Evolutionary conservation across 2,329 filamentous ascomycete genomes (phyloP).

Genomic region (Sarocladium kiliense): DNA sequence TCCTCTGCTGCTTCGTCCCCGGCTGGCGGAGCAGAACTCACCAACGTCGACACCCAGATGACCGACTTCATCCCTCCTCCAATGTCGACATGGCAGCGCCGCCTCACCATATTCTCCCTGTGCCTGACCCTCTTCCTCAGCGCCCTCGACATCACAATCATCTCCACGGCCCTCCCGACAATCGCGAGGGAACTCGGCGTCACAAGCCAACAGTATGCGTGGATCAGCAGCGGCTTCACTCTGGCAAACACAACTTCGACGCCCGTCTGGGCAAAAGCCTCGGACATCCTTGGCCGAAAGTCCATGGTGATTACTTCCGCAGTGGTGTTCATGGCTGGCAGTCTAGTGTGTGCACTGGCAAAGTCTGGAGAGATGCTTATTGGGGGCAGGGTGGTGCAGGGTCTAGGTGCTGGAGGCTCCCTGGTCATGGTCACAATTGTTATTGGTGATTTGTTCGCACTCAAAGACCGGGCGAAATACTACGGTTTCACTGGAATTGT

Average conservation of each 20-base stretch:
- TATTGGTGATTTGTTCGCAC: conserved; percentile 31
- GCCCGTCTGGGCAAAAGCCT: conserved; percentile 22
- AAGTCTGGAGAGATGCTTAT: conserved; percentile 30
- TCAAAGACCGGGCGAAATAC: conserved; percentile 30
- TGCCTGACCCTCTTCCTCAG: conserved; percentile 21
- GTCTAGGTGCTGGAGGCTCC: conserved; percentile 30
- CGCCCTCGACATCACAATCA: conserved; percentile 22
- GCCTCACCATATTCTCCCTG: neutral
- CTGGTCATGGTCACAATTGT: conserved; percentile 30
- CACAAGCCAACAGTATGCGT: conserved; percentile 20
- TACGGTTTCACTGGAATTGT: conserved; percentile 54
- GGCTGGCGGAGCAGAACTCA: neutral
- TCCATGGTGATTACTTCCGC: conserved; percentile 28
- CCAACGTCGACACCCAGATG: neutral
- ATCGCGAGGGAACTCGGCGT: conserved; percentile 17
- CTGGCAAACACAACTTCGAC: conserved; percentile 13
- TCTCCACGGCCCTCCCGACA: conserved; percentile 22
- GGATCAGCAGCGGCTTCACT: conserved; percentile 21
- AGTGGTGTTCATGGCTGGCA: conserved; percentile 31
- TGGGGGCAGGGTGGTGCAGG: conserved; percentile 25
- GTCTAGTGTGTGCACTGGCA: conserved; percentile 27
- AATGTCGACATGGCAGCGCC: neutral
- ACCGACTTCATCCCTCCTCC: neutral
- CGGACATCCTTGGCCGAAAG: conserved; percentile 37
- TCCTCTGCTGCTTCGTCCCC: neutral